Percentiles rank a stretch among this genome's conserved stretches.
Conservation (phyloP, 495 filamentous ascomycete species). For the Aspergillus avenaceus region DNA sequence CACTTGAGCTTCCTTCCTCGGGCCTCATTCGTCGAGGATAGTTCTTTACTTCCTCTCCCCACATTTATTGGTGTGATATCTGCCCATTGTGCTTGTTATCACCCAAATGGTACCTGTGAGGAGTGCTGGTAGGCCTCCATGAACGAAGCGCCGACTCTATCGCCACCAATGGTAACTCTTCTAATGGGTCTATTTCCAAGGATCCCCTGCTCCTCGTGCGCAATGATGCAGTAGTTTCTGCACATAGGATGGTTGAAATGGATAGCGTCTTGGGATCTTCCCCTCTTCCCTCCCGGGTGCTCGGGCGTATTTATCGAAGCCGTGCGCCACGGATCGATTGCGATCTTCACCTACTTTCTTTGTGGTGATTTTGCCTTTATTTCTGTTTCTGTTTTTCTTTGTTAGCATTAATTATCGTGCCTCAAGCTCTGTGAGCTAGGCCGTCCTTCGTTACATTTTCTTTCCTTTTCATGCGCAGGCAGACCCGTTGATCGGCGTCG, state of each 20-base stretch:
- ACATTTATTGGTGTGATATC: constrained; percentile 16
- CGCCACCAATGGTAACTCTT: constrained; percentile 17
- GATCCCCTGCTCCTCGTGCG: constrained; percentile 23
- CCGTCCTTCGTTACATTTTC: constrained; percentile 21
- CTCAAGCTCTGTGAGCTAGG: constrained; percentile 39
- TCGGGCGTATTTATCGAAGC: constrained; percentile 21
- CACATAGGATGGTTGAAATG: constrained; percentile 14
- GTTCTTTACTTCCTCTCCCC: constrained; percentile 20
- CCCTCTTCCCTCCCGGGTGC: constrained; percentile 1
- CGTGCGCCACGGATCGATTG: constrained; percentile 14
- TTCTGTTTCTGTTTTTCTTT: constrained; percentile 13
- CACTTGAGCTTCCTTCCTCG: neutral
- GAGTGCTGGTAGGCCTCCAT: constrained; percentile 6
- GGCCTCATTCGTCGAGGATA: constrained; percentile 8
- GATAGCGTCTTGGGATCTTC: constrained; percentile 14
- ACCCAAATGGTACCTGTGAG: constrained; percentile 11
- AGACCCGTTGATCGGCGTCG: constrained; percentile 45
- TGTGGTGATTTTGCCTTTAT: constrained; percentile 9
- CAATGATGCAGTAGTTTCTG: constrained; percentile 39
- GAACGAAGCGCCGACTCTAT: constrained; percentile 17
- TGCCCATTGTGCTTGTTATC: constrained; percentile 6
- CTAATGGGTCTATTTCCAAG: constrained; percentile 7
- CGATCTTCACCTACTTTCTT: constrained; percentile 16
- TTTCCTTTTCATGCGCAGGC: constrained; percentile 5
- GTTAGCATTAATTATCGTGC: constrained; percentile 15